Base-by-base conservation (phyloP, 176 grass and related monocot genomes). In the Carex kokanica region DNA sequence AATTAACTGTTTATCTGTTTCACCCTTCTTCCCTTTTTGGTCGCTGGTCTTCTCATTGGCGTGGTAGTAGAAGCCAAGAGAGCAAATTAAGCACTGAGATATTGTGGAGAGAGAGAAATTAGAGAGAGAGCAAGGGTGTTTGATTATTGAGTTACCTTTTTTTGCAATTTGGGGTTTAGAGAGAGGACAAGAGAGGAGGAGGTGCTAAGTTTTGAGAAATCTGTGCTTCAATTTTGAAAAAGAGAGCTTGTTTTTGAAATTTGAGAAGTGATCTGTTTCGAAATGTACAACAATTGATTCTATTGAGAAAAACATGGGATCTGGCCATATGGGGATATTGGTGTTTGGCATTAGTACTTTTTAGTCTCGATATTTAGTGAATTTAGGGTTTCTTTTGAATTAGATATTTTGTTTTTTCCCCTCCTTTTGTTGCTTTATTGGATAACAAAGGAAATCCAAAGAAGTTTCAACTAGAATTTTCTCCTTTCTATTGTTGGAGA, bases 1-100 rank as follows among this genome's bases (percentile, higher is more conserved):
- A 82, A 82, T 82, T 67, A 82, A 82, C 80, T 82, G 80, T 82
- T 82, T 82, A 67, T 82, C 59, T 82, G 59, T 82, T 47, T 82
- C 41, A 65, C 40, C 80, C 40, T 18, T 18, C 31, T 62, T 82
- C 6, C 11, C 56, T 27, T 59, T 67, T 67, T 49, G 20, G 60
- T 64, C 80, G 7, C 40, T 64, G 17, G 5, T 36, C 32, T 36
- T 81, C 57, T 62, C 57, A 63, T 81, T 81, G 16, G 49, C 51
- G 47, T 78, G 45, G 15, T 69, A 40, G 29, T 69, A 18, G 45
- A 2, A 55, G 1, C 73, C 51, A 53, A 57, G 6, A 58, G 63
- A 5, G 62, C 56, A 60, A 59, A 59, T 20, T 62, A 80, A 80
- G 8, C 56, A 38, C 31, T 41, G 29, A 59, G 34, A 38, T 80